Conservation (phyloP, 2,329 filamentous ascomycete genomes). For the Colletotrichum sublineola region DNA sequence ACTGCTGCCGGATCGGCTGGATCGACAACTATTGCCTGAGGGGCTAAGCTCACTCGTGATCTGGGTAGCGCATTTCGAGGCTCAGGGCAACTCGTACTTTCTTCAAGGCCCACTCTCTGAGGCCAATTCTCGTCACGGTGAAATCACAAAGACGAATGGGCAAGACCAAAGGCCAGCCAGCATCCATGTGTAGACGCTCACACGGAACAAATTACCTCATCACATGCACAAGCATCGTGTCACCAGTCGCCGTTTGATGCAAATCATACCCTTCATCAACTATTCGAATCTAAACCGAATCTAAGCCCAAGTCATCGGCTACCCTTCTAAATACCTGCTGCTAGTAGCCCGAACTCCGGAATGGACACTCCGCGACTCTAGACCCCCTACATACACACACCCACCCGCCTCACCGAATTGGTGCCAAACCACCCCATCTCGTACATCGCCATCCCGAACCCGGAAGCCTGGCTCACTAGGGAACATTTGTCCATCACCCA, state of each 20-base stretch:
- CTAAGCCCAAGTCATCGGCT: neutral
- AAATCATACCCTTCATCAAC: neutral
- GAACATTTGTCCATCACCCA: conserved; percentile 34
- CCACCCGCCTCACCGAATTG: neutral
- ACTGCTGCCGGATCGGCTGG: neutral
- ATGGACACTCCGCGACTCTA: neutral
- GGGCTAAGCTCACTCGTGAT: neutral
- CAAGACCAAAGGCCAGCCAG: neutral
- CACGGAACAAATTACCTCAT: too few species aligned
- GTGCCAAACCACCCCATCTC: conserved; percentile 31
- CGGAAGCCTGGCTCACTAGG: conserved; percentile 28
- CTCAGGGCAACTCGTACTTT: neutral
- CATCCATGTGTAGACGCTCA: neutral
- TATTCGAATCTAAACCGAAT: neutral
- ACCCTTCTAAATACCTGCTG: neutral
- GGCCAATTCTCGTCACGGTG: neutral
- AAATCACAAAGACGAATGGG: neutral
- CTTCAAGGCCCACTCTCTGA: neutral
- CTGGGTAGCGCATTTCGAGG: neutral
- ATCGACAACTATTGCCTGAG: neutral
- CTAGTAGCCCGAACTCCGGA: too few species aligned
- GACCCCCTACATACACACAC: neutral
- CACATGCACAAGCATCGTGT: neutral
- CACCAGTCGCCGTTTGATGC: neutral
- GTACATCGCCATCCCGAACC: conserved; percentile 33